A percentile compares a stretch with the other conserved stretches of the same genome.
phyloP scores from a whole-genome alignment of 2,329 filamentous ascomycete species.

The Dryadomyces quercus-mongolicae region DNA sequence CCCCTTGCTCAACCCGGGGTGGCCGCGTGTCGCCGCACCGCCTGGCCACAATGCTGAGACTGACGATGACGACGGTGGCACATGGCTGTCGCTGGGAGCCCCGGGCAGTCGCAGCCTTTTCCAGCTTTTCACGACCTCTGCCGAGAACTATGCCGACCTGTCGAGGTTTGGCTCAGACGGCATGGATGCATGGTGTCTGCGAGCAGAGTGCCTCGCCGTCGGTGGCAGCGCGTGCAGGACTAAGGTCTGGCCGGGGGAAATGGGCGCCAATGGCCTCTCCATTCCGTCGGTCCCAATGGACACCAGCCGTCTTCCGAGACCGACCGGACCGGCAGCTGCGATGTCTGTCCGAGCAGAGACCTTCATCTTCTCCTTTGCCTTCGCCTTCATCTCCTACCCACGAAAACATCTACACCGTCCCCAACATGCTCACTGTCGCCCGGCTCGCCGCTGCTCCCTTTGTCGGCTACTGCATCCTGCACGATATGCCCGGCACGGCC shows the following conservation, averaged over 20 bases:
- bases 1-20: neutral
- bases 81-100: neutral
- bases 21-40: neutral
- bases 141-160: no score
- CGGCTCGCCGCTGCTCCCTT: constrained; percentile 72
- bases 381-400: constrained; percentile 23
- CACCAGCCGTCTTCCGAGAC: no score
- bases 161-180: neutral
- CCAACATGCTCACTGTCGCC: constrained; percentile 82
- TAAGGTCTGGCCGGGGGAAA: no score
- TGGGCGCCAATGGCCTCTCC: no score
- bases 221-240: no score
- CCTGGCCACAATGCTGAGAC: constrained; percentile 7
- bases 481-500: constrained; percentile 68
- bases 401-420: constrained; percentile 96
- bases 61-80: constrained; percentile 5
- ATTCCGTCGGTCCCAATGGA: no score
- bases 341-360: no score
- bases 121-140: neutral
- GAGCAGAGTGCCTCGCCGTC: no score
- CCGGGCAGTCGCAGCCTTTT: neutral
- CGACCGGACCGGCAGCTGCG: no score
- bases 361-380: no score
- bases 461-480: constrained; percentile 78
- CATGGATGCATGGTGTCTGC: no score